These are phyloP conservation scores for Odonthalia washingtoniensis DNA, from an alignment of 31 red algal genomes.

Conservation along the genomic window DNA sequence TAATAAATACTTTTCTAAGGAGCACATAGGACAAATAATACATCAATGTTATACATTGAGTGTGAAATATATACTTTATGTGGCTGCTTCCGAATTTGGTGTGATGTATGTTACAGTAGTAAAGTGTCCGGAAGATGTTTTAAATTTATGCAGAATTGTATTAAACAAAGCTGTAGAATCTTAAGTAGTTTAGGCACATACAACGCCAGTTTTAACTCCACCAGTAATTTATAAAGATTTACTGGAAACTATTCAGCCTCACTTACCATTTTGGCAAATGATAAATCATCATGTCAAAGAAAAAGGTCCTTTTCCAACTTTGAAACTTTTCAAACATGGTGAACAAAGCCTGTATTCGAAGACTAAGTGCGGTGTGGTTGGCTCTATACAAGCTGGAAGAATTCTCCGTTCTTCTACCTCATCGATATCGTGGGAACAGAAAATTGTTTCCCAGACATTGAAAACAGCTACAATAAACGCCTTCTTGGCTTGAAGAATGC, in stretches of 20 bases:
- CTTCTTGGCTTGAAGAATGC: background rate
- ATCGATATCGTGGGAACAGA: conserved; percentile 7
- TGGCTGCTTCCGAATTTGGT: background rate
- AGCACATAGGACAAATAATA: background rate
- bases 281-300: background rate
- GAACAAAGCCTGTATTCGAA: conserved; percentile 6
- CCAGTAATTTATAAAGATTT: background rate
- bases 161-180: background rate
- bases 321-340: conserved; percentile 15
- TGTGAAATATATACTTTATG: background rate
- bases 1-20: background rate
- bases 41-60: conserved; percentile 1
- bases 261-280: background rate
- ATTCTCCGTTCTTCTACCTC: background rate
- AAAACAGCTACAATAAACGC: background rate
- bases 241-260: background rate
- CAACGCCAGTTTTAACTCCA: background rate
- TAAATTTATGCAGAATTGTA: background rate
- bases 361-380: background rate
- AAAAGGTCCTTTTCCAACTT: background rate
- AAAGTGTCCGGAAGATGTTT: background rate
- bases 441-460: background rate
- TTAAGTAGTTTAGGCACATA: conserved; percentile 39
- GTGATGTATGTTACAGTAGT: background rate
- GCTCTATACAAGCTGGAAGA: background rate